Evolutionary conservation across 129 eudicot species (phyloP), one percentile per base, ranked within the genome.

Genomic region (Flaveria sonorensis): DNA sequence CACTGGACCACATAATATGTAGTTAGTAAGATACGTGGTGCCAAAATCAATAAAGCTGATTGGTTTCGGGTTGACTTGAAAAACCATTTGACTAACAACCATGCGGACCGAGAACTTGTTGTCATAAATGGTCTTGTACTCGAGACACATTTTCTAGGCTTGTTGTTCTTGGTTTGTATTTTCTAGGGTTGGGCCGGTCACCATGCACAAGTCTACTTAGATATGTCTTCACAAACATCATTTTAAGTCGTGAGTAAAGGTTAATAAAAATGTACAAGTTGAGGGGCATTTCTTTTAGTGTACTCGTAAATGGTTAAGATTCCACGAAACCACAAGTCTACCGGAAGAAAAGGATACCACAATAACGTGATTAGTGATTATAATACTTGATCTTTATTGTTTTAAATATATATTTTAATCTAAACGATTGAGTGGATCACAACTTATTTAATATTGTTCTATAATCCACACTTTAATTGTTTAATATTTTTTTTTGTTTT

Each of bases 261-360:
- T 48, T 12, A 48, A 48, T 48, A 48, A 14, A 48, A 7, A 60
- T 14, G 16, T 43, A 26, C 45, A 60, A 43, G 60, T 74, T 26
- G 69, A 74, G 46, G 52, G 52, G 18, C 5, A 8, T 12, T 7
- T 75, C 61, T 64, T 64, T 18, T n/a, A 63, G 50, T 62, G 26
- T 48, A 75, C 76, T 62, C 64, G 28, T 60, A 50, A 56, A 12
- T 75, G 72, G 63, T 51, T 50, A 45, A 18, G 63, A 64, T 30
- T 62, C 79, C 79, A 63, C 47, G 64, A 75, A 75, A 64, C 13
- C 48, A 46, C 46, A 50, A 56, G 48, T 36, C 21, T 50, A 51
- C 80, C 69, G 50, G 14, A 32, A 50, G 47, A 64, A 65, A 19
- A 48, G 61, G 80, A 47, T 20, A 32, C 10, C 77, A 39, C 12